Evolutionary conservation across 495 filamentous ascomycete species (phyloP).

Genomic region (Durotheca rogersii): DNA sequence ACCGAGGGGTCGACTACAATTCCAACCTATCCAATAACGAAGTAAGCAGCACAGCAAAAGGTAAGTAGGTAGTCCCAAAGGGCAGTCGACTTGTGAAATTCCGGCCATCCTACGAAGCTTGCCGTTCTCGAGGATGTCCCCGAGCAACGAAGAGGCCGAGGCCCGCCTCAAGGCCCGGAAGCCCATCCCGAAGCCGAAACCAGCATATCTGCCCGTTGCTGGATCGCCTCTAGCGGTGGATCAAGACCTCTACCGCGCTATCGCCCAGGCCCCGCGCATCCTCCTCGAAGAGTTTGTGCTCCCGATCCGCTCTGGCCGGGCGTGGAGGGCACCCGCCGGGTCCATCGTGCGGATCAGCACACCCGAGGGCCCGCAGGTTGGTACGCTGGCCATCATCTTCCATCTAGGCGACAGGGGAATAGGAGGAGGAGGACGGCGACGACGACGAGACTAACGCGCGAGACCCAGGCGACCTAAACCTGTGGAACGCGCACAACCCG

Average conservation of each 20-base stretch:
- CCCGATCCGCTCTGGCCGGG: conserved; percentile 60
- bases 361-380: conserved; percentile 73
- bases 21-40: no score
- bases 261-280: conserved; percentile 37
- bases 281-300: conserved; percentile 46
- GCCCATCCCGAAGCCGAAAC: conserved; percentile 43
- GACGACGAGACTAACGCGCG: no score
- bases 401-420: no score
- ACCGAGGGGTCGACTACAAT: no score
- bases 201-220: conserved; percentile 50
- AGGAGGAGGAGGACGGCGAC: no score
- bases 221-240: conserved; percentile 48
- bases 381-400: no score
- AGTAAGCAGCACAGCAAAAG: no score
- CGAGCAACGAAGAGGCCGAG: conserved; percentile 29
- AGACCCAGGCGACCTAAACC: conserved; percentile 75
- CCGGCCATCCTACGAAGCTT: background rate
- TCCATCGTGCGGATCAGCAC: conserved; percentile 70
- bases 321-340: conserved; percentile 63
- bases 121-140: conserved; percentile 12
- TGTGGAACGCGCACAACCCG: conserved; percentile 75
- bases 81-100: no score
- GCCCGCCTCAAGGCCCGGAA: conserved; percentile 33
- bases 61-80: no score
- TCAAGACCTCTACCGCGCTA: conserved; percentile 42